A percentile compares a stretch with the other conserved stretches of the same genome.
These are phyloP conservation scores for Paratinospora sagittata DNA, from an alignment of 164 flowering plant species.

Conservation along the genomic window DNA sequence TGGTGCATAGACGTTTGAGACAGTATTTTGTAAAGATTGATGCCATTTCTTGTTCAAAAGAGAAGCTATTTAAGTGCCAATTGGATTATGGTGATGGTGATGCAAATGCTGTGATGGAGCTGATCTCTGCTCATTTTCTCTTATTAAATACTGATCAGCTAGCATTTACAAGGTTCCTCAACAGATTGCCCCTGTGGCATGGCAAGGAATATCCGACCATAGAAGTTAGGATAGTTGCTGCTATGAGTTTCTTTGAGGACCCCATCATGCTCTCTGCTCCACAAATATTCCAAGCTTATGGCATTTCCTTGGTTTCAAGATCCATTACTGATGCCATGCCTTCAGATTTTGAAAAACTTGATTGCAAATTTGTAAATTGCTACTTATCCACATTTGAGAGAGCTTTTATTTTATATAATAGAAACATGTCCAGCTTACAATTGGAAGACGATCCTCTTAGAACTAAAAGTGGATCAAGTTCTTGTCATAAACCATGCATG, in stretches of 20 bases:
- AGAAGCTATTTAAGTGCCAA: slow-evolving; percentile 28
- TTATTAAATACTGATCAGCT: slow-evolving; percentile 36
- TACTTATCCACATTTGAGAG: slow-evolving; percentile 51
- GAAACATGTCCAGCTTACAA: slow-evolving; percentile 30
- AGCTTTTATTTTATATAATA: slow-evolving; percentile 43
- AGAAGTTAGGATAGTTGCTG: slow-evolving; percentile 41
- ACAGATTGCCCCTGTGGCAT: slow-evolving; percentile 27
- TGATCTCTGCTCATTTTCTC: slow-evolving; percentile 59
- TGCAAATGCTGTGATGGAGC: slow-evolving; percentile 39
- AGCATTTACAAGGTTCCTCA: slow-evolving; percentile 28
- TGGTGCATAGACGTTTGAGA: slow-evolving; percentile 36
- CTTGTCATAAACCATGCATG: slow-evolving; percentile 11
- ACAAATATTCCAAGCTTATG: slow-evolving; percentile 51
- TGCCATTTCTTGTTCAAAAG: slow-evolving; percentile 25
- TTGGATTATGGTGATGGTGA: slow-evolving; percentile 27
- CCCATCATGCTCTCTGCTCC: slow-evolving; percentile 49
- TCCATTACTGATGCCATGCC: slow-evolving; percentile 25
- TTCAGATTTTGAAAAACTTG: slow-evolving; percentile 9
- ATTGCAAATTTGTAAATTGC: slow-evolving; percentile 21
- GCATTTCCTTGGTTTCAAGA: slow-evolving; percentile 50
- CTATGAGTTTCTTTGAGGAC: slow-evolving; percentile 48
- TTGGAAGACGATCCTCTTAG: slow-evolving; percentile 13
- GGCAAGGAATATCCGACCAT: slow-evolving; percentile 19
- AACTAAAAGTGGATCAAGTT: slow-evolving; percentile 12
- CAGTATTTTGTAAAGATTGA: slow-evolving; percentile 32